Conservation (phyloP, 176 grass and related monocot species). For the Cenchrus fungigraminus region DNA sequence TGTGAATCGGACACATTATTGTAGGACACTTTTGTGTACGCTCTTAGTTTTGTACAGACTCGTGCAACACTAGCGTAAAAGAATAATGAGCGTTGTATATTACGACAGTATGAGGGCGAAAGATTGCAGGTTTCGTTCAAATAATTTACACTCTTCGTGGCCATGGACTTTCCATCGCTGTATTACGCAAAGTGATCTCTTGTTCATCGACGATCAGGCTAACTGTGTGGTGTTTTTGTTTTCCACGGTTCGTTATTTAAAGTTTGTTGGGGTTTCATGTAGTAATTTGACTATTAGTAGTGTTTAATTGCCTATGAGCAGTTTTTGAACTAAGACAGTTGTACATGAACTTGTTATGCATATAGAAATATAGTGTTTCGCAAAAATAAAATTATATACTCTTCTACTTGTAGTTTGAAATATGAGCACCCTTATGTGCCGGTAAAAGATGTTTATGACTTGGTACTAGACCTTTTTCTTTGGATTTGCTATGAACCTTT, state of each 20-base stretch:
- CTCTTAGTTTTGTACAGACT: background rate
- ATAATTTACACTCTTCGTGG: background rate
- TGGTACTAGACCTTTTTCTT: too few relatives aligned
- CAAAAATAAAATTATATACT: too few relatives aligned
- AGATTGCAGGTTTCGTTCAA: background rate
- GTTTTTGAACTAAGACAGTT: background rate
- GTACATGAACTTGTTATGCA: too few relatives aligned
- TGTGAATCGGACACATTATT: background rate
- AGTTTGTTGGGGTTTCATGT: background rate
- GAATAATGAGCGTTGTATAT: slow-evolving; percentile 26
- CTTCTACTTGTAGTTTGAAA: too few relatives aligned
- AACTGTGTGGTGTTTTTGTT: slow-evolving; percentile 14
- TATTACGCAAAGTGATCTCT: slow-evolving; percentile 6
- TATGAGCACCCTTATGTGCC: too few relatives aligned
- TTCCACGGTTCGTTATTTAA: background rate
- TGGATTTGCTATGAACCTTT: too few relatives aligned
- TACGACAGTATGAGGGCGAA: background rate
- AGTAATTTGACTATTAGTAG: background rate
- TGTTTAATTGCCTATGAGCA: background rate
- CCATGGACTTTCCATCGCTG: background rate
- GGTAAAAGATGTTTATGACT: too few relatives aligned
- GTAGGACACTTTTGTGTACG: background rate
- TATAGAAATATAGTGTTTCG: too few relatives aligned
- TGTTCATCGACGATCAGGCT: background rate
- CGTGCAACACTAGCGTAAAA: background rate